These are phyloP conservation scores for Teunomyces stri DNA, from an alignment of 805 yeast species.

Conservation along the genomic window DNA sequence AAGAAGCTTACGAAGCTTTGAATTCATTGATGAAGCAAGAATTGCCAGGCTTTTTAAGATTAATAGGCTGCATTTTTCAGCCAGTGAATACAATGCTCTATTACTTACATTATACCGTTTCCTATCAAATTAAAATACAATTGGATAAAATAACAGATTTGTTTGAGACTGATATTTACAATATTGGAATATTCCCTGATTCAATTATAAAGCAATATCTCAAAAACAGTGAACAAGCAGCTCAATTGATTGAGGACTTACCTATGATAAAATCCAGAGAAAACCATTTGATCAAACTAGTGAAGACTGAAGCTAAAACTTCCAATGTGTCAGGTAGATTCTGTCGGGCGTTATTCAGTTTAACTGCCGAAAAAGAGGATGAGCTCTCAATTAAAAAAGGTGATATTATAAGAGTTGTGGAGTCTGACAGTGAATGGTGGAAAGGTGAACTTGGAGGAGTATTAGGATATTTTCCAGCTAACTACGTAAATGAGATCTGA, in stretches of 20 bases:
- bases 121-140: conserved; percentile 27
- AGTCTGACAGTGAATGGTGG: conserved; percentile 35
- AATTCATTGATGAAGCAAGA: conserved; percentile 44
- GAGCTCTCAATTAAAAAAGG: conserved; percentile 46
- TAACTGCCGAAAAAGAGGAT: conserved; percentile 27
- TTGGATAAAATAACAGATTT: conserved; percentile 16
- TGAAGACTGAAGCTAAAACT: background rate
- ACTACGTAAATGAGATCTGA: conserved; percentile 21
- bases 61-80: conserved; percentile 28
- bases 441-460: conserved; percentile 27
- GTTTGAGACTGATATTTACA: conserved; percentile 9
- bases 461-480: conserved; percentile 30
- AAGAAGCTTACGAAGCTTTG: conserved; percentile 28
- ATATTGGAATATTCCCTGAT: background rate
- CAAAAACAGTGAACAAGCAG: background rate
- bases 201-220: background rate
- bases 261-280: background rate
- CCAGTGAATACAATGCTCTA: conserved; percentile 33
- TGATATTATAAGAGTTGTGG: conserved; percentile 40
- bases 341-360: conserved; percentile 43
- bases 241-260: background rate
- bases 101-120: conserved; percentile 35
- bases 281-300: background rate
- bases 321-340: background rate
- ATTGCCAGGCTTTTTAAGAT: conserved; percentile 42